Conservation (phyloP, 345 rosid genomes). For the Camelina neglecta region DNA sequence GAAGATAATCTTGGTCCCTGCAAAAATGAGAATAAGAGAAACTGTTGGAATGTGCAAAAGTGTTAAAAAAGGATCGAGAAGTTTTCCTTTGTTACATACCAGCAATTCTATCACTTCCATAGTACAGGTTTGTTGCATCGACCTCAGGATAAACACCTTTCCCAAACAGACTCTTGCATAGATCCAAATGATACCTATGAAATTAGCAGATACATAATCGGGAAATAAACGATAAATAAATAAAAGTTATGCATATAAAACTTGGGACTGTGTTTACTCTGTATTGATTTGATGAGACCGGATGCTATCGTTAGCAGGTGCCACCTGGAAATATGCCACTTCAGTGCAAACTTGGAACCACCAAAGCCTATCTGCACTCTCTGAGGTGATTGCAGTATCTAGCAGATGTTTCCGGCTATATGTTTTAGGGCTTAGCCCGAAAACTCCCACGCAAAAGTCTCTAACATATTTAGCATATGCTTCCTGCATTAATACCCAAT, state of each 20-base stretch:
- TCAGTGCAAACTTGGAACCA: conserved; percentile 99
- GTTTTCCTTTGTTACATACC: conserved; percentile 49
- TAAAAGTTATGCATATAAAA: not conserved
- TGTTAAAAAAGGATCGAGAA: conserved; percentile 25
- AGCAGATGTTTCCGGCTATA: conserved; percentile 71
- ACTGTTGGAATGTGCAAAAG: conserved; percentile 8
- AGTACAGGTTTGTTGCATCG: conserved; percentile 80
- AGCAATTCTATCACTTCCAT: conserved; percentile 85
- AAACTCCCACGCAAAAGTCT: conserved; percentile 57
- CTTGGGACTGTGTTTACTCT: conserved; percentile 44
- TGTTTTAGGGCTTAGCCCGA: conserved; percentile 55
- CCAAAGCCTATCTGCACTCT: conserved; percentile 72
- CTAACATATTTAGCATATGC: conserved; percentile 76
- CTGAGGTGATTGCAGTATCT: conserved; percentile 51
- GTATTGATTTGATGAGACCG: conserved; percentile 87
- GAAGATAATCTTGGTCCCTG: conserved; percentile 85
- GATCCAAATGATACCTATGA: conserved; percentile 85
- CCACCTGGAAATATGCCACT: conserved; percentile 97
- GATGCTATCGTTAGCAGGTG: conserved; percentile 84
- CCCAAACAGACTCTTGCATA: conserved; percentile 85
- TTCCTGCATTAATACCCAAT: conserved; percentile 50
- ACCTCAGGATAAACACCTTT: conserved; percentile 80
- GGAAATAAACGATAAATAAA: not conserved
- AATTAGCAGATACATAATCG: not conserved
- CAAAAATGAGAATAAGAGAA: conserved; percentile 24